Evolutionary conservation across 768 basidiomycete species (phyloP).

Genomic region (Amanita brunnescens): DNA sequence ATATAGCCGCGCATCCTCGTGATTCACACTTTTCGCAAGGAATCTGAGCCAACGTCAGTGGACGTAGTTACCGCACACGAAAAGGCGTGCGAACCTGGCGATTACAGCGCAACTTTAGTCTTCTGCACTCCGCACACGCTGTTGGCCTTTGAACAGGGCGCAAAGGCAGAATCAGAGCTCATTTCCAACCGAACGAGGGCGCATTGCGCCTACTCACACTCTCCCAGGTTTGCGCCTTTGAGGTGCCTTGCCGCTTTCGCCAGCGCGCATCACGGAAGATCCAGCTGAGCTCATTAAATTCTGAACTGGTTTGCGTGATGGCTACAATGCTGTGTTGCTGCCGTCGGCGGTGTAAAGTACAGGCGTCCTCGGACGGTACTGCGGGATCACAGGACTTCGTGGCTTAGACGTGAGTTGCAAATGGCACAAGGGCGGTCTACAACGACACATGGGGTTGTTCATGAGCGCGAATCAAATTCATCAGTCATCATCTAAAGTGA

Average conservation of each 20-base stretch:
- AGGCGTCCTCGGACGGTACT: background rate
- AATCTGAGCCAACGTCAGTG: slow-evolving; percentile 30
- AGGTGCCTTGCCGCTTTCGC: background rate
- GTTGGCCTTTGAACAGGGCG: slow-evolving; percentile 28
- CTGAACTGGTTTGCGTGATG: background rate
- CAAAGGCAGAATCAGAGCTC: background rate
- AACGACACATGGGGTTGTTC: background rate
- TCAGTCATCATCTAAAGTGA: too few species aligned
- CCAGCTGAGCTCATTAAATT: background rate
- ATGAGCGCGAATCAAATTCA: slow-evolving; percentile 2
- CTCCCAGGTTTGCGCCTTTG: slow-evolving; percentile 37
- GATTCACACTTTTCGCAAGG: slow-evolving; percentile 75
- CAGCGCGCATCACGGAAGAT: background rate
- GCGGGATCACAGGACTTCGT: background rate
- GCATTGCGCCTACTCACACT: slow-evolving; percentile 21
- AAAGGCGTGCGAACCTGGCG: slow-evolving; percentile 37
- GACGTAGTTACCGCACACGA: background rate
- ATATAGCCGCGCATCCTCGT: slow-evolving; percentile 66
- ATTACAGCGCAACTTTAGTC: slow-evolving; percentile 61
- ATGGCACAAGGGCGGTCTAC: background rate
- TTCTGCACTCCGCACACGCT: slow-evolving; percentile 43
- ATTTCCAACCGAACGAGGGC: background rate
- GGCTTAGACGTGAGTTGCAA: background rate
- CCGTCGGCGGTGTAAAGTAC: background rate
- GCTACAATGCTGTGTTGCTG: background rate